phyloP scores from a whole-genome alignment of 2,329 filamentous ascomycete genomes.

The Niveomyces coronatus region DNA sequence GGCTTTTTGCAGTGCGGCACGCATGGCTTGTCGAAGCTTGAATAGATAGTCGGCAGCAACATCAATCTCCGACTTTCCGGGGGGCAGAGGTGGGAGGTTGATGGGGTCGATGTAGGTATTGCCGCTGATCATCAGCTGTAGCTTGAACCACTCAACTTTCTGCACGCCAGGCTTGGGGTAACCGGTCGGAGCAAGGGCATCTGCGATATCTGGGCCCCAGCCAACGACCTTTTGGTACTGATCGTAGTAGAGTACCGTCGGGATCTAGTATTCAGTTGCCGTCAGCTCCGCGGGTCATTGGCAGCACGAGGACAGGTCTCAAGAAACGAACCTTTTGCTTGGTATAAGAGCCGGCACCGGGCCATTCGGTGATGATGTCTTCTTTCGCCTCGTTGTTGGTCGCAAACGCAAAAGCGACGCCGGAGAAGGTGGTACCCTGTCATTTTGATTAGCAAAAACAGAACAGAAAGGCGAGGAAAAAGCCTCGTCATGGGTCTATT shows the following conservation, averaged over 20 bases:
- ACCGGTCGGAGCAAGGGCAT: constrained; percentile 89
- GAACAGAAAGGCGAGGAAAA: too few species aligned
- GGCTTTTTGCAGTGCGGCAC: constrained; percentile 89
- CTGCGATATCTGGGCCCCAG: constrained; percentile 96
- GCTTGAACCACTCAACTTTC: constrained; percentile 99
- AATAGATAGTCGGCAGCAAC: constrained; percentile 99
- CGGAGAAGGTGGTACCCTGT: constrained; percentile 93
- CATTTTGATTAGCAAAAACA: too few species aligned
- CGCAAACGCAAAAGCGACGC: constrained; percentile 92
- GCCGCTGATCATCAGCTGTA: constrained; percentile 95
- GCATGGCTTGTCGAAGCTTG: constrained; percentile 95
- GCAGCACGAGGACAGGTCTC: background rate
- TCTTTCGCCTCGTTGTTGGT: constrained; percentile 97
- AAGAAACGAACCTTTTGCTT: constrained; percentile 77
- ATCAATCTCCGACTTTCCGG: constrained; percentile 97
- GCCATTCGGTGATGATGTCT: constrained; percentile 99
- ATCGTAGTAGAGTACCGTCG: constrained; percentile 98
- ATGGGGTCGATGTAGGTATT: constrained; percentile 99
- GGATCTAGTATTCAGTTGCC: constrained; percentile 79
- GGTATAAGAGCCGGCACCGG: constrained; percentile 90
- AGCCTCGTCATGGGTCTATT: too few species aligned
- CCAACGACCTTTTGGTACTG: constrained; percentile 99
- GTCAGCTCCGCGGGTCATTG: too few species aligned
- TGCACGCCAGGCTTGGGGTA: constrained; percentile 97
- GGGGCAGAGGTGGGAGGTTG: constrained; percentile 92